Percentiles rank a stretch among this genome's conserved stretches.
phyloP scores from a whole-genome alignment of 139 green algal genomes.

The Edaphochlamys debaryana region DNA sequence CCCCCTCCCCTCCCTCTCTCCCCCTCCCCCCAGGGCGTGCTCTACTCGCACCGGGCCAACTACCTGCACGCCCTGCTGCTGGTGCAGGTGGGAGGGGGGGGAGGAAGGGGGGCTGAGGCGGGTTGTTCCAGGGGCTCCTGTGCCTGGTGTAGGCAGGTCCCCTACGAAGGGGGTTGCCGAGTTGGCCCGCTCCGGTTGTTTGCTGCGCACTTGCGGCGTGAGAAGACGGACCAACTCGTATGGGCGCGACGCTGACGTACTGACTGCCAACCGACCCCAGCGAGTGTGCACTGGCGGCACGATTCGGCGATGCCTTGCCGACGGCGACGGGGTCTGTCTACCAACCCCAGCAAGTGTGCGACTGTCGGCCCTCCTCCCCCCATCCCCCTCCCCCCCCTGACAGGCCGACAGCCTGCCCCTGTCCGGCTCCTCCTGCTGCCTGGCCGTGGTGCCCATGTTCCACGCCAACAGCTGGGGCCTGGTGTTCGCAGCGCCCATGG shows the following conservation, averaged over 20 bases:
- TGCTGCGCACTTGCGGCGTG: too few relatives aligned
- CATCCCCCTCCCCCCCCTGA: not conserved
- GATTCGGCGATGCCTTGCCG: too few relatives aligned
- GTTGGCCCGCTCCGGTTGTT: too few relatives aligned
- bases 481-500: conserved; percentile 73
- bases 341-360: too few relatives aligned
- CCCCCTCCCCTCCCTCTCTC: not conserved
- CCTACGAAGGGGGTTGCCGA: too few relatives aligned
- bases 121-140: not conserved
- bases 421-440: conserved; percentile 38
- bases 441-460: conserved; percentile 85
- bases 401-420: conserved; percentile 65
- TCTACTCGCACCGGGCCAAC: conserved; percentile 83
- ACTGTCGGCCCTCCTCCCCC: too few relatives aligned
- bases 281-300: too few relatives aligned
- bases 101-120: not conserved
- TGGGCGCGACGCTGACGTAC: too few relatives aligned
- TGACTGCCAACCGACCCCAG: too few relatives aligned
- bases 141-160: too few relatives aligned
- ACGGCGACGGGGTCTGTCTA: too few relatives aligned
- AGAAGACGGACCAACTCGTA: too few relatives aligned
- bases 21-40: conserved; percentile 66
- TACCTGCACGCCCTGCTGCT: conserved; percentile 77
- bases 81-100: conserved; percentile 46
- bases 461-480: conserved; percentile 82